Conservation (phyloP, 306 rosid genomes). For the Vigna trinervia region DNA sequence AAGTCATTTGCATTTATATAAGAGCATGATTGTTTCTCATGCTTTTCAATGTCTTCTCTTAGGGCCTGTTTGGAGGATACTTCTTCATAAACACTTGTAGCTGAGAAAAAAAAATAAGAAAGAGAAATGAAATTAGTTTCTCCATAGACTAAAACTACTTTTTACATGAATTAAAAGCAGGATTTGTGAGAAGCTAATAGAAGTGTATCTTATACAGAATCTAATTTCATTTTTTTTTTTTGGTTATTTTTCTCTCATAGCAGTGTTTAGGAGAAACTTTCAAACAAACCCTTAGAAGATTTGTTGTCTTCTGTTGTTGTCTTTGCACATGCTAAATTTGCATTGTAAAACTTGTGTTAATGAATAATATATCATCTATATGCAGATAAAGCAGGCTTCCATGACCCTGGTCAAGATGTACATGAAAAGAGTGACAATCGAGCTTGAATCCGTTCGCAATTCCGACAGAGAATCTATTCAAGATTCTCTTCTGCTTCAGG, state of each 20-base stretch:
- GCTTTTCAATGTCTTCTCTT: not conserved
- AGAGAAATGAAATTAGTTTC: too few species aligned
- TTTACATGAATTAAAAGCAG: too few species aligned
- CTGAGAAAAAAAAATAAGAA: too few species aligned
- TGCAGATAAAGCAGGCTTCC: conserved; percentile 85
- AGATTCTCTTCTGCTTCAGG: conserved; percentile 94
- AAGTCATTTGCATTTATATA: not conserved
- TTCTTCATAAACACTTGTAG: too few species aligned
- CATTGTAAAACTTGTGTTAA: conserved; percentile 34
- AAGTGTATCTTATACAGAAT: too few species aligned
- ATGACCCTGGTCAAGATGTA: conserved; percentile 82
- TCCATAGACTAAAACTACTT: too few species aligned
- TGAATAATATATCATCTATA: conserved; percentile 5
- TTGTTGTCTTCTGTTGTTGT: not conserved
- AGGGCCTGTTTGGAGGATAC: too few species aligned
- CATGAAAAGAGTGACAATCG: conserved; percentile 86
- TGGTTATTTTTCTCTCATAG: too few species aligned
- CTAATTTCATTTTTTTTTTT: too few species aligned
- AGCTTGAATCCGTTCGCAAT: conserved; percentile 68
- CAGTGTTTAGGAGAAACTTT: too few species aligned
- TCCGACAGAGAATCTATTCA: conserved; percentile 82
- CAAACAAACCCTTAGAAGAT: not conserved
- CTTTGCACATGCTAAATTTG: not conserved
- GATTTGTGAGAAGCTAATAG: too few species aligned
- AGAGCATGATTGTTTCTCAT: not conserved